Evolutionary conservation across 1,284 basidiomycete species (phyloP).

Genomic region (Pseudozyma pruni): DNA sequence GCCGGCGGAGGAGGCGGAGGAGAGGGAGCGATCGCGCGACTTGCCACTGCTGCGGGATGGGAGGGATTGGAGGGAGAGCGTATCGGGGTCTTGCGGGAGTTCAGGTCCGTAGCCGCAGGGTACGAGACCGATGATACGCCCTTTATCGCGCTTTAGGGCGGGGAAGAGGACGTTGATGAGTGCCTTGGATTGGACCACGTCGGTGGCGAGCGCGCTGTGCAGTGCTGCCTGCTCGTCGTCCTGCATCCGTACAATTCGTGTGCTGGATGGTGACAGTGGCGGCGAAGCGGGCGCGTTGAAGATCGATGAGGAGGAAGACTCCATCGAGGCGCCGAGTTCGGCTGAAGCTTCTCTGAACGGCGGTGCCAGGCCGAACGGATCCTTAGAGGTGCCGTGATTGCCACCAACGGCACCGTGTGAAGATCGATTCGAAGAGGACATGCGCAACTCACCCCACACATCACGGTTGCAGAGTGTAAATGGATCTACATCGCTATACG

Average conservation of each 20-base stretch:
- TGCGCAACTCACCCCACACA: slow-evolving; percentile 25
- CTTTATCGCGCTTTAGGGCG: slow-evolving; percentile 40
- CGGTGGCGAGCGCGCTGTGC: slow-evolving; percentile 42
- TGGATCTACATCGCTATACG: slow-evolving; percentile 39
- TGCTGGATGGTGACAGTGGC: slow-evolving; percentile 40
- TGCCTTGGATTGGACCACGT: slow-evolving; percentile 42
- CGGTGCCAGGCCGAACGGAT: slow-evolving; percentile 36
- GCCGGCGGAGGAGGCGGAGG: slow-evolving; percentile 5
- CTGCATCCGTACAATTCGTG: slow-evolving; percentile 15
- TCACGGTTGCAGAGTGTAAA: slow-evolving; percentile 34
- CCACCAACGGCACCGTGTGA: slow-evolving; percentile 1
- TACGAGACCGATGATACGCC: slow-evolving; percentile 41
- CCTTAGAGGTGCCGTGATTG: no score
- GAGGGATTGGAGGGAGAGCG: slow-evolving; percentile 27
- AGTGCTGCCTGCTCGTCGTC: slow-evolving; percentile 44
- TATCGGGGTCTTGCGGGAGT: slow-evolving; percentile 41
- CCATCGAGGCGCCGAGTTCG: slow-evolving; percentile 19
- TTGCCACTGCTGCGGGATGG: slow-evolving; percentile 20
- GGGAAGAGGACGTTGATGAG: slow-evolving; percentile 52
- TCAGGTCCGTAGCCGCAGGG: slow-evolving; percentile 38
- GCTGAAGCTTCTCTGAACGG: slow-evolving; percentile 22
- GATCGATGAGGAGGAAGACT: slow-evolving; percentile 22
- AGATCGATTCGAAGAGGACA: background rate
- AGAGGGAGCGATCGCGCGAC: slow-evolving; percentile 24
- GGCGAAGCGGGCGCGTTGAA: slow-evolving; percentile 32